Conservation (phyloP, 495 filamentous ascomycete genomes). For the Penicillium odoratum region DNA sequence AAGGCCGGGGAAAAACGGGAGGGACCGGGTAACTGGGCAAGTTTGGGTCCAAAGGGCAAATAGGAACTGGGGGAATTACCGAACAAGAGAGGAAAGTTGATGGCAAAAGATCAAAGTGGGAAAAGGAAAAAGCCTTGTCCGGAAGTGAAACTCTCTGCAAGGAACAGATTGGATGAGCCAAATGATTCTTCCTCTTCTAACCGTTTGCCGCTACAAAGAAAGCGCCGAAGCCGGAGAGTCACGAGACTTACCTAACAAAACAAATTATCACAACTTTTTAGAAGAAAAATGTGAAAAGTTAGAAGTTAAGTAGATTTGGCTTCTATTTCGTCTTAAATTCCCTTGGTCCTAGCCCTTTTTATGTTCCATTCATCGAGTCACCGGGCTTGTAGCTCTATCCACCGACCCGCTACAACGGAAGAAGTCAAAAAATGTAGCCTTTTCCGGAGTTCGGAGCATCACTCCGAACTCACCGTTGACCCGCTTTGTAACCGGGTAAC, state of each 20-base stretch:
- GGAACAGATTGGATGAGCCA: conserved; percentile 4
- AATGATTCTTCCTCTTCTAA: conserved; percentile 12
- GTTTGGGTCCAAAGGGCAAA: conserved; percentile 10
- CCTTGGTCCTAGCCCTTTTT: conserved; percentile 1
- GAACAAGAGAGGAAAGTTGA: conserved; percentile 10
- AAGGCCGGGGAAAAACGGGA: conserved; percentile 35
- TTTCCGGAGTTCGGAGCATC: conserved; percentile 26
- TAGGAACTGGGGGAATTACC: conserved; percentile 22
- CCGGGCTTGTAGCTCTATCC: conserved; percentile 15
- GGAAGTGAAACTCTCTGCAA: conserved; percentile 14
- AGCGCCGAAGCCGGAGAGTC: conserved; percentile 43
- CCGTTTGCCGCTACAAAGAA: conserved; percentile 24
- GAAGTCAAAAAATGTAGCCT: conserved; percentile 1
- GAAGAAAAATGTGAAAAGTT: neutral
- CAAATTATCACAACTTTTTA: neutral
- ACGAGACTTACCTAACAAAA: conserved; percentile 20
- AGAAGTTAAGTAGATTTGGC: neutral
- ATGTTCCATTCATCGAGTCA: conserved; percentile 21
- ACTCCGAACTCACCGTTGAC: conserved; percentile 23
- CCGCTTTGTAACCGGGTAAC: conserved; percentile 13
- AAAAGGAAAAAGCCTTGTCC: conserved; percentile 39
- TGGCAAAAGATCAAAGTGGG: conserved; percentile 6
- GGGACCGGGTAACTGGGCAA: conserved; percentile 3
- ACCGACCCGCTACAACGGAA: conserved; percentile 17
- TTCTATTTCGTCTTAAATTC: neutral